A percentile compares a stretch with the other conserved stretches of the same genome.
phyloP scores from a whole-genome alignment of 176 grass and related monocot species.

The Thinopyrum elongatum region DNA sequence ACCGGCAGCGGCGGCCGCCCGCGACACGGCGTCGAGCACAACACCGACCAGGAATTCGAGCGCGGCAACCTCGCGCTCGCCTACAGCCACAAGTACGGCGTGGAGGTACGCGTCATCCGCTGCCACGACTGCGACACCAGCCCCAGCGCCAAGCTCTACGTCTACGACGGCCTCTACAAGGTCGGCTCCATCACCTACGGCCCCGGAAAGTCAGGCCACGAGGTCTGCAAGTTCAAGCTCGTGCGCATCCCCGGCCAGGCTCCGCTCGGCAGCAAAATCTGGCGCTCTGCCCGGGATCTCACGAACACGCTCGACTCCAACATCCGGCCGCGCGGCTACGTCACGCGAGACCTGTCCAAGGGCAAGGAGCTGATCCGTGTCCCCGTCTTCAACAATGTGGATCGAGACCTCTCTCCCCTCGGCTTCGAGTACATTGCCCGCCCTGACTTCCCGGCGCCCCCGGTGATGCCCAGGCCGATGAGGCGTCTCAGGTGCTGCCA shows the following conservation, averaged over 20 bases:
- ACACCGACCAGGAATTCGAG: conserved; percentile 61
- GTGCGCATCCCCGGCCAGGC: conserved; percentile 54
- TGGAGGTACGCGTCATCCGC: conserved; percentile 81
- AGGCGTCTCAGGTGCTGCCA: conserved; percentile 38
- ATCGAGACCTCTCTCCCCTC: conserved; percentile 47
- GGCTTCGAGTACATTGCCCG: conserved; percentile 41
- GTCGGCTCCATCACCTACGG: conserved; percentile 44
- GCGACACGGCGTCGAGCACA: conserved; percentile 39
- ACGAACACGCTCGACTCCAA: conserved; percentile 27
- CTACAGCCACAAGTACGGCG: conserved; percentile 63
- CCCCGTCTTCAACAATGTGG: conserved; percentile 65
- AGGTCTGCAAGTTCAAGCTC: conserved; percentile 71
- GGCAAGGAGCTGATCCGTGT: conserved; percentile 45
- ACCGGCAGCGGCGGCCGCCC: conserved; percentile 80
- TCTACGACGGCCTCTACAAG: conserved; percentile 90
- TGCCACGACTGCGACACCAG: conserved; percentile 32
- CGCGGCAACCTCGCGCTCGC: conserved; percentile 83
- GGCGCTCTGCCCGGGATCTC: conserved; percentile 41
- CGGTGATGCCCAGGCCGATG: neutral
- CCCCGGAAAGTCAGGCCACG: conserved; percentile 55
- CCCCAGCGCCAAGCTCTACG: conserved; percentile 56
- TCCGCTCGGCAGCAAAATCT: conserved; percentile 41
- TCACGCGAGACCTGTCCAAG: conserved; percentile 52
- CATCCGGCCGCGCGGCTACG: conserved; percentile 40
- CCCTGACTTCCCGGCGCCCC: conserved; percentile 24